Evolutionary conservation across 495 filamentous ascomycete species (phyloP).

Genomic region (Bombardia bombarda): DNA sequence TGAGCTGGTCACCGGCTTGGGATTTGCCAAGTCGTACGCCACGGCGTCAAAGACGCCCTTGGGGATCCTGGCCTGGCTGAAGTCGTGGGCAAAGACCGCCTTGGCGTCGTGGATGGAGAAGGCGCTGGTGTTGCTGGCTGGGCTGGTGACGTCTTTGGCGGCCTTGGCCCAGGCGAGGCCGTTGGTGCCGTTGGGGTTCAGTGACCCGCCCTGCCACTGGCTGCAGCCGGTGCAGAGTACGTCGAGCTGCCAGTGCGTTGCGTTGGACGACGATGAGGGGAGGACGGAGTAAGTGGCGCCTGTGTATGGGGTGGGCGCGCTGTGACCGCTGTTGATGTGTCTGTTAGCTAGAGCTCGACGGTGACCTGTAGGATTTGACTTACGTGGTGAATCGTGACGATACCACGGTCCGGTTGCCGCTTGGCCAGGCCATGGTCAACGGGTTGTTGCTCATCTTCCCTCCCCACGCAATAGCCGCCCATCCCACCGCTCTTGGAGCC

Average conservation of each 20-base stretch:
- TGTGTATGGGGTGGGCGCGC: conserved; percentile 31
- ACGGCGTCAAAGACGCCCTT: conserved; percentile 23
- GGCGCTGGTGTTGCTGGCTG: conserved; percentile 19
- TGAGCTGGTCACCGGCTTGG: neutral
- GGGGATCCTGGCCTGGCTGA: conserved; percentile 19
- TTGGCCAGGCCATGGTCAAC: conserved; percentile 36
- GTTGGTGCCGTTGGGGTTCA: conserved; percentile 24
- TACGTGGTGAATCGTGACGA: conserved; percentile 41
- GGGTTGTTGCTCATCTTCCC: conserved; percentile 44
- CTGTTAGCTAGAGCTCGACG: neutral
- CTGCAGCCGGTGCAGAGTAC: conserved; percentile 38
- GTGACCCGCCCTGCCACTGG: conserved; percentile 21
- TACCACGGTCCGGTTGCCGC: conserved; percentile 26
- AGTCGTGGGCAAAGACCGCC: conserved; percentile 19
- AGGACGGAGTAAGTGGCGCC: conserved; percentile 34
- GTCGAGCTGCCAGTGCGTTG: conserved; percentile 42
- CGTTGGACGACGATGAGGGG: conserved; percentile 35
- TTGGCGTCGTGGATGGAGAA: conserved; percentile 19
- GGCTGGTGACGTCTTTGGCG: conserved; percentile 6
- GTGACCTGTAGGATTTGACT: no score
- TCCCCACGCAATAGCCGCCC: conserved; percentile 42
- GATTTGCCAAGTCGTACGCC: conserved; percentile 10
- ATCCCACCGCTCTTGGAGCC: conserved; percentile 33
- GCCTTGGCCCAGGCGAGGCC: conserved; percentile 21
- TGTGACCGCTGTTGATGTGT: conserved; percentile 20